Conservation (phyloP, 2,329 filamentous ascomycete species). For the Fusarium sp. region DNA sequence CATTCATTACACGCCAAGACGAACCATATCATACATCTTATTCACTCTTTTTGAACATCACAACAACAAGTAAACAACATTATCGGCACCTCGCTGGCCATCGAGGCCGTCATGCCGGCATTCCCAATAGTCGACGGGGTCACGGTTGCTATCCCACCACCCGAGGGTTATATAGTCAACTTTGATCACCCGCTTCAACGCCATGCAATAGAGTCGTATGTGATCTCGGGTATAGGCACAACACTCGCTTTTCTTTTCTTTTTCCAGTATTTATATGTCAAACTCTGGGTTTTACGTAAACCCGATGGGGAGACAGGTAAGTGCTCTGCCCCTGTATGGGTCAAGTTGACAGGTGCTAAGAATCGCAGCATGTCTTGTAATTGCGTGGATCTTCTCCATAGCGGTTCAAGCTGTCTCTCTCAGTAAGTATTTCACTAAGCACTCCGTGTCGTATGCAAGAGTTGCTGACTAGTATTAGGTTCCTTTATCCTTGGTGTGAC, state of each 20-base stretch:
- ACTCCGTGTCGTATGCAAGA: rapidly evolving
- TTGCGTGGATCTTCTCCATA: constrained; percentile 42
- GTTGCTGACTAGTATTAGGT: constrained; percentile 3
- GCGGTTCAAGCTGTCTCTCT: constrained; percentile 33
- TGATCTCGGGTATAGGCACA: constrained; percentile 36
- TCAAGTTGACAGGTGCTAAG: constrained; percentile 1
- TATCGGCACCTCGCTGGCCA: neutral
- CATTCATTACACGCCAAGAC: neutral
- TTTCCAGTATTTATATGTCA: constrained; percentile 44
- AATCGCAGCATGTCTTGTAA: constrained; percentile 26
- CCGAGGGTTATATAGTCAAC: constrained; percentile 50
- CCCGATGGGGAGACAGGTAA: constrained; percentile 39
- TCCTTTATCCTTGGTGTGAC: constrained; percentile 31
- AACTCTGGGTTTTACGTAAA: constrained; percentile 39
- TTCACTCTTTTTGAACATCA: neutral
- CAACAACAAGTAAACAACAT: neutral
- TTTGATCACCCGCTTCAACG: constrained; percentile 50
- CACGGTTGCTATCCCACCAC: constrained; percentile 41
- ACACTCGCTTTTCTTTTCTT: constrained; percentile 41
- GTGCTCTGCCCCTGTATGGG: neutral
- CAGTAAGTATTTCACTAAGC: constrained; percentile 11
- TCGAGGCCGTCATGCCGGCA: constrained; percentile 9
- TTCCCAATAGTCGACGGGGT: constrained; percentile 39
- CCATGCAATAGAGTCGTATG: constrained; percentile 37
- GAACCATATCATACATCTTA: neutral